A percentile compares a stretch with the other conserved stretches of the same genome.
Evolutionary conservation across 768 basidiomycete species (phyloP).

Genomic region (Terana coerulea): DNA sequence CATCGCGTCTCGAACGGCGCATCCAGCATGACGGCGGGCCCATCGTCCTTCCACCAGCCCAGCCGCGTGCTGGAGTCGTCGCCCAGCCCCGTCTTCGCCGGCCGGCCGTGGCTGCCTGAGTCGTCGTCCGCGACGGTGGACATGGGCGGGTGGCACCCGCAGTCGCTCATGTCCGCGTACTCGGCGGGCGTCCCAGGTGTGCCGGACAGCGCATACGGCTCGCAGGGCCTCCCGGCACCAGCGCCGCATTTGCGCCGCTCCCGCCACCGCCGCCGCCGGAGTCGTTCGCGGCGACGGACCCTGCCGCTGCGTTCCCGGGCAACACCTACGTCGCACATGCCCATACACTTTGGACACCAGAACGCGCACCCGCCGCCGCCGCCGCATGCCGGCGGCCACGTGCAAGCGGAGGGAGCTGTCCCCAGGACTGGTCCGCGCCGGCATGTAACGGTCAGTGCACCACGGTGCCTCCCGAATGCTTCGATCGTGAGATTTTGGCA

Average conservation of each 20-base stretch:
- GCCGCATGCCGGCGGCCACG: background rate
- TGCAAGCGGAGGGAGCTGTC: background rate
- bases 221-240: background rate
- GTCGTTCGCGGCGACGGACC: background rate
- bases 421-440: background rate
- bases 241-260: background rate
- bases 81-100: no score
- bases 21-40: background rate
- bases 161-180: no score
- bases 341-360: background rate
- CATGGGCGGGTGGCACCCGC: no score
- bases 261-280: background rate
- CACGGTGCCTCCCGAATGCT: background rate
- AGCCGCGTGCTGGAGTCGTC: no score
- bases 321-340: background rate
- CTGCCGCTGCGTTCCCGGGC: background rate
- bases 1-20: background rate
- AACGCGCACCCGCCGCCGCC: background rate
- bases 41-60: background rate
- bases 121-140: no score
- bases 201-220: no score
- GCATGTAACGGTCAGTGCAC: background rate
- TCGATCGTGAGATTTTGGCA: background rate
- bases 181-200: no score
- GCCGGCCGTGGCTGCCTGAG: no score